These are phyloP conservation scores for Thalassiosira sp. DNA, from an alignment of 352 stramenopile genomes.

Conservation along the genomic window DNA sequence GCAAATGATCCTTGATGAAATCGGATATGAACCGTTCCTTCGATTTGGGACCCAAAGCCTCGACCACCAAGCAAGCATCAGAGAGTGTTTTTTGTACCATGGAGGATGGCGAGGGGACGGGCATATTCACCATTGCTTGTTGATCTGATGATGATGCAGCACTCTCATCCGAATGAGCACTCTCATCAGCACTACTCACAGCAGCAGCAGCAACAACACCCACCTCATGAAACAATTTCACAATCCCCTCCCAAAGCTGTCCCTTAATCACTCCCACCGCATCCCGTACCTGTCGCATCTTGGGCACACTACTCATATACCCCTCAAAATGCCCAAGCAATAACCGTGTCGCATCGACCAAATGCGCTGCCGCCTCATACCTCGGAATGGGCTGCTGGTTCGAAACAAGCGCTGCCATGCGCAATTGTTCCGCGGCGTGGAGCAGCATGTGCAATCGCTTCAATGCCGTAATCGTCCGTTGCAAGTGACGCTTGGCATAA, in stretches of 20 bases:
- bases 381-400: conserved; percentile 51
- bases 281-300: conserved; percentile 90
- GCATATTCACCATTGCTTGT: too few species aligned
- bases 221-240: conserved; percentile 66
- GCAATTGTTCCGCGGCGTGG: conserved; percentile 92
- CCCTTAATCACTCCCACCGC: conserved; percentile 90
- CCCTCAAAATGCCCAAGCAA: conserved; percentile 95
- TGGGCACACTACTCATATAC: conserved; percentile 84
- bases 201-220: too few species aligned
- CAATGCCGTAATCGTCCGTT: conserved; percentile 92
- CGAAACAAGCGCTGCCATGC: conserved; percentile 51
- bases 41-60: conserved; percentile 85
- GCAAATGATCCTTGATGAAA: conserved; percentile 86
- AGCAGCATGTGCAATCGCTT: conserved; percentile 98
- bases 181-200: too few species aligned
- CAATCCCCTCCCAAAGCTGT: conserved; percentile 69
- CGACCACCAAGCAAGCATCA: conserved; percentile 87
- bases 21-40: conserved; percentile 80
- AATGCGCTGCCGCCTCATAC: conserved; percentile 93
- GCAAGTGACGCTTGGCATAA: conserved; percentile 95
- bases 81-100: conserved; percentile 72
- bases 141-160: neutral
- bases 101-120: conserved; percentile 20
- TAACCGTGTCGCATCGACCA: conserved; percentile 95
- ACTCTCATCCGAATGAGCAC: neutral